Evolutionary conservation across 1,284 basidiomycete genomes (phyloP), one percentile per base, ranked within the genome.

Genomic region (Pterulicium gracile): DNA sequence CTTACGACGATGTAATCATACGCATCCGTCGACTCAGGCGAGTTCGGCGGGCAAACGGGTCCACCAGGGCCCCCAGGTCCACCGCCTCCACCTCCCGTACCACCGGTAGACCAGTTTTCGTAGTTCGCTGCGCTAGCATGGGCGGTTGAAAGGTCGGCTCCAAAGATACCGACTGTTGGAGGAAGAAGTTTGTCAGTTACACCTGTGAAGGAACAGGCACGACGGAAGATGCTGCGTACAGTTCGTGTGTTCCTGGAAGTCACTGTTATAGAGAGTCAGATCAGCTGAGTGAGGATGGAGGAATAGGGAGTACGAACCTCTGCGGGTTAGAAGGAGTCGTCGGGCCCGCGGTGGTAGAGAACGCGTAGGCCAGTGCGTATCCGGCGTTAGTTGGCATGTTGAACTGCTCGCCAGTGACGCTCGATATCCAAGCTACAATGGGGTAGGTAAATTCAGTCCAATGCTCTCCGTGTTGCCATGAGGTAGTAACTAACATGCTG

Each of bases 1-100:
- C 27, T 7, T 32, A 32, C 77, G 46, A 79, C 62, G 53, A 81
- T 77, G 51, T 79, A 80, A 53, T 81, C 77, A 50, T 77, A 79
- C 4, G 75, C 13, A 17, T n/a, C 19, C 10, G 10, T 41, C 7
- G 39, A 15, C 39, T 7, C 10, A 19, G 39, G 7, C 7, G 27
- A 32, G n/a, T 19, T 17, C 18, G 39, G 7, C 18, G 39, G 13
- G 18, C 39, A 41, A 10, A 17, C 18, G 27, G 7, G 10, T 32
- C 27, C 27, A 10, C 27, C 27, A 32, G 27, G 27, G 7, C 27
- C 27, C 10, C n/a, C 27, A 10, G 10, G 10, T 10, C 27, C 27
- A 56, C 62, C 47, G 7, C 56, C 53, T 21, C 58, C 58, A 21
- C 62, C 57, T 19, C 59, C 64, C 4, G 67, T 65, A 2, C 67